Evolutionary conservation across 176 grass and related monocot species (phyloP).

Genomic region (Cymbopogon citratus): DNA sequence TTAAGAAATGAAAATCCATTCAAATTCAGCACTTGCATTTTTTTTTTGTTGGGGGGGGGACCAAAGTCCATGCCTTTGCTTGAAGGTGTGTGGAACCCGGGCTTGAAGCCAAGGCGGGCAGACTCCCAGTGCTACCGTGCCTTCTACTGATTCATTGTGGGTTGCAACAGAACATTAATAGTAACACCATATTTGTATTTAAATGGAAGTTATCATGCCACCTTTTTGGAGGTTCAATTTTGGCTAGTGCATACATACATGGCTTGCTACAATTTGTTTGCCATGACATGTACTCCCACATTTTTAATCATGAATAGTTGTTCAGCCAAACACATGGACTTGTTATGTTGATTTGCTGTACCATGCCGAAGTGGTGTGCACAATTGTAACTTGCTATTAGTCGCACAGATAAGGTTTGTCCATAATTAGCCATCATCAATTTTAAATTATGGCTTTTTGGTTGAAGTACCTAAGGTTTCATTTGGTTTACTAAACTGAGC

Average conservation of each 20-base stretch:
- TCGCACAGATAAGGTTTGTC: neutral
- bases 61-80: neutral
- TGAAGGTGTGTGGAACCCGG: neutral
- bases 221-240: neutral
- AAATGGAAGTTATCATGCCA: neutral
- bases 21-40: neutral
- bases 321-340: neutral
- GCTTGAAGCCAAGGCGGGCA: neutral
- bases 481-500: no score
- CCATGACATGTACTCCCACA: neutral
- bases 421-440: neutral
- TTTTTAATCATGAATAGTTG: neutral
- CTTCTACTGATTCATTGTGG: neutral
- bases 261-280: neutral
- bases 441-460: neutral
- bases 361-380: neutral
- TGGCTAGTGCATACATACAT: neutral
- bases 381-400: neutral
- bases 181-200: neutral
- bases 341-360: neutral
- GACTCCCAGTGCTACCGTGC: neutral
- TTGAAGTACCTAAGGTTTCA: neutral
- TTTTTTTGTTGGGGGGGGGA: neutral
- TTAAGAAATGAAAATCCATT: slow-evolving; percentile 14
- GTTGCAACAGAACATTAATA: neutral